Evolutionary conservation across 305 asterid species (phyloP), one percentile per base, ranked within the genome.

Genomic region (Withania somnifera): DNA sequence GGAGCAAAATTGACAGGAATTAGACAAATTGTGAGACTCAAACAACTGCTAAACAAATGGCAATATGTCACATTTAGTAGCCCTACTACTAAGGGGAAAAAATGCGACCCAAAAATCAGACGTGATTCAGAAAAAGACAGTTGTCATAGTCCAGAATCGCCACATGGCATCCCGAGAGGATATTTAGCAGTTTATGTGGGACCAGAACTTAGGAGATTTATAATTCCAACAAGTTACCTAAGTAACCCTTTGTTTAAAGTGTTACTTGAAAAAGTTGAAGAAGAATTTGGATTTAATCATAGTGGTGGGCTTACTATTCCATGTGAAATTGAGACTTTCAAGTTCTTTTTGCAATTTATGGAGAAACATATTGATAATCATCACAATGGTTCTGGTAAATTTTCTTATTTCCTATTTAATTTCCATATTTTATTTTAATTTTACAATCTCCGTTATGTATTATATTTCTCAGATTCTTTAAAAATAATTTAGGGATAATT

Each of bases 281-380:
- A 92, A 90, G 97, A 92, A 89, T 92, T 92, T 84, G 97, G 95
- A 57, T 92, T 91, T 47, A 90, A 88, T 81, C 91, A 91, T 54
- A 82, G 85, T 45, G 97, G 97, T 5, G 95, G 91, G 6, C 91
- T 92, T 51, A 90, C 92, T 1, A 89, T 92, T 75, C 95, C 97
- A 0, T 92, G 97, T 45, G 97, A 92, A 77, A 91, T 87, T 14
- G 88, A 86, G 81, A 86, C 86, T 52, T 86, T 92, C 86, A 92
- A 92, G 90, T 90, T 84, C 83, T 90, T 92, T 14, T 45, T 86
- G 32, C 77, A 80, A 73, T 86, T 84, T 82, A 86, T 86, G 88
- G 88, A 83, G 61, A 86, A 64, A 3, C 84, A 83, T 78, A 6
- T 11, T 78, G 24, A 34, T 64, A 64, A 38, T 22, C 75, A 38